Evolutionary conservation across 2,329 filamentous ascomycete species (phyloP), one percentile per base, ranked within the genome.

Genomic region (Xylariaceae sp.): DNA sequence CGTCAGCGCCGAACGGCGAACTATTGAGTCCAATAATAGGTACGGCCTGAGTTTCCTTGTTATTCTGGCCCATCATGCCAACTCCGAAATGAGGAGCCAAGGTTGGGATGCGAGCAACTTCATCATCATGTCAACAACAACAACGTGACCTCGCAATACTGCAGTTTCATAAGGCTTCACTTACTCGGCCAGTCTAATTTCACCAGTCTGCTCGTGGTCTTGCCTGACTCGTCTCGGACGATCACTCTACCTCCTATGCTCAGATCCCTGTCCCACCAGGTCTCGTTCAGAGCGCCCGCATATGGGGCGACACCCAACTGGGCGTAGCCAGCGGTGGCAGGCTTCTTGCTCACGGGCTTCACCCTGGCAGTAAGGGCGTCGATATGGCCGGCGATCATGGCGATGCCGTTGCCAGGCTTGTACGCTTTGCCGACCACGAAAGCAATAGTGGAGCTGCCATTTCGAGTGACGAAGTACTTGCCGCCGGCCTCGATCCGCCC

Each of bases 241-340:
- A 97, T 80, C 3, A 97, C 93, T 50, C 92, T 82, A 45, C 94
- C 94, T 64, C 92, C 94, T 68, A 97, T 89, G 65, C 89, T 88
- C 55, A 99, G 82, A 74, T 99, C 94, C 44, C 94, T 85, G 74
- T 97, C 94, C 93, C 92, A 97, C 94, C 94, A 97, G 0, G 94
- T 97, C 63, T 81, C 80, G 72, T 92, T 94, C 62, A 97, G 77
- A 1, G 80, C 92, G 54, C 94, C 93, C 8, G 92, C 93, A 72
- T 97, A 99, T 0, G 90, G 94, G 2, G 94, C 92, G 56, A 97
- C 90, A 23, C 90, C 93, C 5, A 97, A 82, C 77, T 97, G 91
- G 34, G 90, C 74, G 71, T 91, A 99, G 56, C 94, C 93, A 37
- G 89, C 88, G 72, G 88, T 91, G 68, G 81, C 89, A n/a, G 88